Base-by-base conservation (phyloP, 495 filamentous ascomycete species). In the Trichoderma gamsii region DNA sequence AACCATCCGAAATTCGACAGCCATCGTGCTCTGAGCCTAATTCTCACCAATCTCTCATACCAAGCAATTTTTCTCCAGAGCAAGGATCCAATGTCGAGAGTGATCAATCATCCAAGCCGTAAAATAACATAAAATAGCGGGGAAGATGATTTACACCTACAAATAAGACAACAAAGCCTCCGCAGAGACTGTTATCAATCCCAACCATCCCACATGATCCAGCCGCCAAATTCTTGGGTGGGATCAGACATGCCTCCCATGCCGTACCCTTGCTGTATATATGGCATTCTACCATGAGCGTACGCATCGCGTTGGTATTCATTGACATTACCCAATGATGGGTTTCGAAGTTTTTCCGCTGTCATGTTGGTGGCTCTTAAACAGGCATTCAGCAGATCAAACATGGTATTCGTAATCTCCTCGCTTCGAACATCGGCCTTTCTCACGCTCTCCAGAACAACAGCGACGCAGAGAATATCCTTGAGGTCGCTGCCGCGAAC, bases 381-480 rank as follows among this genome's bases (percentile, higher is more conserved):
- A 44, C 69, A 70, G 16, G 29, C 32, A 27, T 70, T 66, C 21
- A 70, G 63, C 15, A 68, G 41, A 4, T 23, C 44, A 12, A 46
- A 51, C 18, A 78, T 18, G 12, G 70, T 73, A 23, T 49, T 38
- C 52, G 70, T 69, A 18, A 76, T 74, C 15, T 71, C 69, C 4
- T 76, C 73, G 16, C 68, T 49, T 32, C 73, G 68, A 65, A 72
- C 69, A 43, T 76, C 74, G 12, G 64, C 66, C 13, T 67, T 73
- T 11, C 71, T 72, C 23, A 70, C 76, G 4, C 72, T 74, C 49
- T 75, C 66, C 43, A 76, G 76, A 18, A 78, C 76, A 18, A 78
- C 70, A 6, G 73, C 71, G 32, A 79, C 69, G 9, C 72, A 73
- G 32, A 79, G 69, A 16, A 79, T 70, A 49, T 79, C 77, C 69